phyloP scores from a whole-genome alignment of 257 asterid genomes.

The Nicotiana knightiana region DNA sequence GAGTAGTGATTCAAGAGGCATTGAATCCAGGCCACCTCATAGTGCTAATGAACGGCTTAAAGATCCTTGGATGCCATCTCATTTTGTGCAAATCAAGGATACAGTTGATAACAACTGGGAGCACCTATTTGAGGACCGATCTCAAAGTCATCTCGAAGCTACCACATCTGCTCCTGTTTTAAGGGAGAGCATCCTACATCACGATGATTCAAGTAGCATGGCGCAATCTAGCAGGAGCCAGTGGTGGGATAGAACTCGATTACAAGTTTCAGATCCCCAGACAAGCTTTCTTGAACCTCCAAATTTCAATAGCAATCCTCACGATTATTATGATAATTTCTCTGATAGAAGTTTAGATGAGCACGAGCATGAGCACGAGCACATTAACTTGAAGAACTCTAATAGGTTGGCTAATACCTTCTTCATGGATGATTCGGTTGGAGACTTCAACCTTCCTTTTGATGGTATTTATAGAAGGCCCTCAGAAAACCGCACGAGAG shows the following conservation, averaged over 20 bases:
- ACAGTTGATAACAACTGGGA: constrained; percentile 46
- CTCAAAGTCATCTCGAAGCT: constrained; percentile 45
- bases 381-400: constrained; percentile 36
- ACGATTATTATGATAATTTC: constrained; percentile 25
- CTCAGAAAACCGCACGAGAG: constrained; percentile 20
- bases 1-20: constrained; percentile 20
- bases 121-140: constrained; percentile 36
- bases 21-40: constrained; percentile 21
- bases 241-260: constrained; percentile 68
- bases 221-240: constrained; percentile 31
- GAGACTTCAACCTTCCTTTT: constrained; percentile 66
- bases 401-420: constrained; percentile 51
- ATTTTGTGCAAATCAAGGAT: constrained; percentile 17
- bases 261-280: constrained; percentile 29
- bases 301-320: constrained; percentile 29
- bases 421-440: constrained; percentile 57
- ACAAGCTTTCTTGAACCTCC: constrained; percentile 90
- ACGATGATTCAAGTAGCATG: constrained; percentile 26
- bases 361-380: constrained; percentile 21
- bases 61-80: constrained; percentile 40
- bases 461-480: constrained; percentile 55
- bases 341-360: constrained; percentile 50
- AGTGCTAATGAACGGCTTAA: constrained; percentile 24
- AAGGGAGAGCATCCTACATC: constrained; percentile 53
- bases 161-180: constrained; percentile 75